These are phyloP conservation scores for Pisolithus albus DNA, from an alignment of 768 basidiomycete genomes.

Conservation along the genomic window DNA sequence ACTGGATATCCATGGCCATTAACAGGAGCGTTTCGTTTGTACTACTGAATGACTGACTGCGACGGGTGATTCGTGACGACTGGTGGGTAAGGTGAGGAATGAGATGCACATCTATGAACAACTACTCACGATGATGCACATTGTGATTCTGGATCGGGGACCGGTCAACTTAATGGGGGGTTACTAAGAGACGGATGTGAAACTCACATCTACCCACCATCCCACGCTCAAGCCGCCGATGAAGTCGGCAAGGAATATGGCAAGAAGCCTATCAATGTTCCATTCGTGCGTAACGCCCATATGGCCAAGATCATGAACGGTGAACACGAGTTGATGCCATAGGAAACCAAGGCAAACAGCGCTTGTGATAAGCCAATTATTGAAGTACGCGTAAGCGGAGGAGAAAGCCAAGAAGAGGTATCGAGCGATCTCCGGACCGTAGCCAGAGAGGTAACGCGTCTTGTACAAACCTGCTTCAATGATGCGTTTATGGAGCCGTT, in stretches of 20 bases:
- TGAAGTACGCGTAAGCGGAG: conserved; percentile 55
- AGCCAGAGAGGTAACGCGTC: conserved; percentile 77
- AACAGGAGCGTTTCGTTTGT: neutral
- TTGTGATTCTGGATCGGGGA: conserved; percentile 71
- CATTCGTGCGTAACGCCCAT: conserved; percentile 89
- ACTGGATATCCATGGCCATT: conserved; percentile 30
- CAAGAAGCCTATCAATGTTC: conserved; percentile 70
- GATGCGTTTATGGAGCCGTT: conserved; percentile 67
- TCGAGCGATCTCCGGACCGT: conserved; percentile 82
- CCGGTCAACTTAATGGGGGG: neutral
- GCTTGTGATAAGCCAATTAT: conserved; percentile 63
- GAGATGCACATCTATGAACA: neutral
- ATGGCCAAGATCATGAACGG: conserved; percentile 92
- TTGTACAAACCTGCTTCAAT: conserved; percentile 77
- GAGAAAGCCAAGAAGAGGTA: conserved; percentile 58
- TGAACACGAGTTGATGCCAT: conserved; percentile 95
- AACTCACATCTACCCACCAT: conserved; percentile 97
- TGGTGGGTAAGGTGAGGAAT: conserved; percentile 24
- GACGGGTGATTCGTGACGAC: conserved; percentile 97
- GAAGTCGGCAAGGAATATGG: conserved; percentile 75
- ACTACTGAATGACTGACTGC: conserved; percentile 50
- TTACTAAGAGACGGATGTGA: neutral
- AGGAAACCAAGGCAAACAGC: conserved; percentile 79
- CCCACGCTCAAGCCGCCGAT: conserved; percentile 91
- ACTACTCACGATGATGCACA: conserved; percentile 81